phyloP scores from a whole-genome alignment of 306 rosid species.

The Casuarina equisetifolia region DNA sequence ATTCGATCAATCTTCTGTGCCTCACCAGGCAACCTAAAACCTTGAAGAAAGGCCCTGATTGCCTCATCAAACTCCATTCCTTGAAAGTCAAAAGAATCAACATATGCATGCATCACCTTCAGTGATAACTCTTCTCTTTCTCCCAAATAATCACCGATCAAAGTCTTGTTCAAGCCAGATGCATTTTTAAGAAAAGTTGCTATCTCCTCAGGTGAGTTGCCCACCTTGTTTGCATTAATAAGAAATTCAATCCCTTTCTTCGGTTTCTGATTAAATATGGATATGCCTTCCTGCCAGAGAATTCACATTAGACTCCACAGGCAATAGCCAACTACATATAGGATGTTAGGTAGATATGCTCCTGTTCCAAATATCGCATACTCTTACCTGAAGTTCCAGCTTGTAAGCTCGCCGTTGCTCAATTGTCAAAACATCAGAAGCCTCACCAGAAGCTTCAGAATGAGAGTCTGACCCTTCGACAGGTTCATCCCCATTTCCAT shows the following conservation, averaged over 20 bases:
- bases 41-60: conserved; percentile 86
- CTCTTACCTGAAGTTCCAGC: conserved; percentile 93
- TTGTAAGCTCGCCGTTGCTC: conserved; percentile 98
- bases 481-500: conserved; percentile 78
- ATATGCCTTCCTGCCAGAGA: conserved; percentile 99
- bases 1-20: conserved; percentile 97
- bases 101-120: conserved; percentile 96
- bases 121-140: conserved; percentile 93
- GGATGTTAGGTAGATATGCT: conserved; percentile 25
- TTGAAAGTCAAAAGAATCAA: conserved; percentile 93
- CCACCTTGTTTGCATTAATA: conserved; percentile 94
- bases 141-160: conserved; percentile 96
- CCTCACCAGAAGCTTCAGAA: conserved; percentile 72
- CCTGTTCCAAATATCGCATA: conserved; percentile 21
- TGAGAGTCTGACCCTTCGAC: conserved; percentile 80
- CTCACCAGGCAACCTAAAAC: conserved; percentile 98
- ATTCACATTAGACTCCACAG: conserved; percentile 44
- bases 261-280: conserved; percentile 95
- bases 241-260: conserved; percentile 96
- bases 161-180: conserved; percentile 85
- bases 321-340: conserved; percentile 16
- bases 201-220: conserved; percentile 87
- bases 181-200: conserved; percentile 96
- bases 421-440: conserved; percentile 80
- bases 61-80: conserved; percentile 96